phyloP scores from a whole-genome alignment of 441 rosid species.

The Adansonia rubrostipa region DNA sequence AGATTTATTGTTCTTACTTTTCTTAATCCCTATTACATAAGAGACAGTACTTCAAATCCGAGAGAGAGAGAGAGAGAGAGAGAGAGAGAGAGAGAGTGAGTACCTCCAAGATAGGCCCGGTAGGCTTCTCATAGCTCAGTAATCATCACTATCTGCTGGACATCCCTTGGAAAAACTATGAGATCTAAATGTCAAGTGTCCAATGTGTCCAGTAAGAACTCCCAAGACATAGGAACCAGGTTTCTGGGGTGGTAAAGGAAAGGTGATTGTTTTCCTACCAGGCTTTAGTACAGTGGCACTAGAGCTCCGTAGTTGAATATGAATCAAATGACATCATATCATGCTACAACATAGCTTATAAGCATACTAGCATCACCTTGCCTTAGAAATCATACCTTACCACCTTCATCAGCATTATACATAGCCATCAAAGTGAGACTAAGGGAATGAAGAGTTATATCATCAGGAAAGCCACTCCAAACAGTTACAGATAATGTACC shows the following conservation, averaged over 20 bases:
- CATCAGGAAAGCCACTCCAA: constrained; percentile 99
- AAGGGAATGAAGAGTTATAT: constrained; percentile 91
- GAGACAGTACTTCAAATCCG: background rate
- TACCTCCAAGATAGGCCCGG: constrained; percentile 94
- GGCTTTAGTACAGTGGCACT: constrained; percentile 72
- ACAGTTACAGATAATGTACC: constrained; percentile 85
- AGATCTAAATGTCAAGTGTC: constrained; percentile 91
- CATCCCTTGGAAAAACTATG: constrained; percentile 97
- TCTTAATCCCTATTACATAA: background rate
- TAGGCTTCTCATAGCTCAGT: constrained; percentile 98
- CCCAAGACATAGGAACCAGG: constrained; percentile 98
- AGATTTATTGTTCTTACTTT: background rate
- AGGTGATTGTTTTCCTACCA: constrained; percentile 70
- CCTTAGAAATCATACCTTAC: constrained; percentile 61
- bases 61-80: background rate
- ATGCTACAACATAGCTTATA: constrained; percentile 16
- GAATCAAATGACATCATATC: constrained; percentile 30
- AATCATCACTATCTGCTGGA: constrained; percentile 96
- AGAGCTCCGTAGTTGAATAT: constrained; percentile 75
- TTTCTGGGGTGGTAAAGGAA: constrained; percentile 85
- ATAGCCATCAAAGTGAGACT: constrained; percentile 90
- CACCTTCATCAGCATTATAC: constrained; percentile 86
- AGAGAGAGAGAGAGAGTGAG: background rate
- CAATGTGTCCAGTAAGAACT: constrained; percentile 93
- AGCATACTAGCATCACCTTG: constrained; percentile 4